A percentile compares a stretch with the other conserved stretches of the same genome.
phyloP scores from a whole-genome alignment of 208 protist species.

The Trypanosoma cruzi region DNA sequence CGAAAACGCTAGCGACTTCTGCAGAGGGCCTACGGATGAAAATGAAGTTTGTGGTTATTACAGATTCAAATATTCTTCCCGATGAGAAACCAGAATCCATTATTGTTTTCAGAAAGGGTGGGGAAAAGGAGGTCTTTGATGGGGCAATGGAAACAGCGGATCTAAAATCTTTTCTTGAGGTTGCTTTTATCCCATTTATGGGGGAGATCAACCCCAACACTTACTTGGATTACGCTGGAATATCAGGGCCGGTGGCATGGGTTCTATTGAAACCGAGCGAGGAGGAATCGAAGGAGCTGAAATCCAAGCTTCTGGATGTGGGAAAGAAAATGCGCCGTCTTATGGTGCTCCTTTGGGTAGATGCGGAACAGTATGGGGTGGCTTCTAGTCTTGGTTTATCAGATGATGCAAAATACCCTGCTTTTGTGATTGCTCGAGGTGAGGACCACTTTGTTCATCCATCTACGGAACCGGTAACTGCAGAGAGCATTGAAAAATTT shows the following conservation, averaged over 20 bases:
- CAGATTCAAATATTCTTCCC: constrained; percentile 47
- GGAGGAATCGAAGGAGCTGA: constrained; percentile 23
- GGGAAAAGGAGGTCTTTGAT: constrained; percentile 50
- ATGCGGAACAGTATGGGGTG: constrained; percentile 73
- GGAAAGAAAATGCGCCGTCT: constrained; percentile 77
- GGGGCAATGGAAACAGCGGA: constrained; percentile 31
- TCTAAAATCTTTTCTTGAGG: constrained; percentile 59
- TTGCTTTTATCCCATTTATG: constrained; percentile 51
- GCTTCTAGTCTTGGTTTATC: constrained; percentile 60
- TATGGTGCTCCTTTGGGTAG: constrained; percentile 74
- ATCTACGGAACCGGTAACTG: constrained; percentile 38
- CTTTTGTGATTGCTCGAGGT: constrained; percentile 67
- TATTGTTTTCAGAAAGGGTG: constrained; percentile 50
- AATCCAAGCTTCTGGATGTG: constrained; percentile 37
- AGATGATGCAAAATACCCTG: constrained; percentile 64
- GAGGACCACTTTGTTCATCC: constrained; percentile 60
- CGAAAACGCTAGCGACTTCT: constrained; percentile 30
- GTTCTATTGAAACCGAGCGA: constrained; percentile 52
- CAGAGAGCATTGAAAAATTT: constrained; percentile 53
- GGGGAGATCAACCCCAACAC: constrained; percentile 69
- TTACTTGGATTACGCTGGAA: constrained; percentile 75
- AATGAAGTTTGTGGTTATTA: constrained; percentile 65
- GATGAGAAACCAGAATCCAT: constrained; percentile 60
- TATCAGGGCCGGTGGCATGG: constrained; percentile 58
- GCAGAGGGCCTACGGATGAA: constrained; percentile 44